Conservation (phyloP, 352 stramenopile genomes). For the Peronospora tabacina region DNA sequence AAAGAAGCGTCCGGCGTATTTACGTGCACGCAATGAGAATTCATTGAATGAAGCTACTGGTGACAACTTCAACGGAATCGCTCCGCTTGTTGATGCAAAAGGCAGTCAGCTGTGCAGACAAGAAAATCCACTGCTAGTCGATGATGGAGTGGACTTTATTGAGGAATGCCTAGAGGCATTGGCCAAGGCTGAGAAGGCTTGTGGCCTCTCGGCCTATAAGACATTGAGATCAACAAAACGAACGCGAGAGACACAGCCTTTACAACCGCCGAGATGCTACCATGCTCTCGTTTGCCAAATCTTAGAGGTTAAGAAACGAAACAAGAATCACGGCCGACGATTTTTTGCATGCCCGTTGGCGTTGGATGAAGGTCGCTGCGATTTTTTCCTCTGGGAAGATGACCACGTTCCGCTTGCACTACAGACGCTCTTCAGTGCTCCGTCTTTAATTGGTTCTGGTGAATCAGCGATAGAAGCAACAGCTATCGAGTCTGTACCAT, state of each 20-base stretch:
- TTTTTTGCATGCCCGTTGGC: slow-evolving; percentile 71
- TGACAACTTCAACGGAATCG: slow-evolving; percentile 12
- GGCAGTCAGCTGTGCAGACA: slow-evolving; percentile 26
- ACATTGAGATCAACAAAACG: not conserved
- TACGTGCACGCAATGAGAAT: slow-evolving; percentile 34
- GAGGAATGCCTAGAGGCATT: slow-evolving; percentile 67
- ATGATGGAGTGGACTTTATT: slow-evolving; percentile 74
- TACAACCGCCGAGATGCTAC: slow-evolving; percentile 49
- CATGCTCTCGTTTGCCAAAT: slow-evolving; percentile 52
- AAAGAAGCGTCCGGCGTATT: slow-evolving; percentile 60
- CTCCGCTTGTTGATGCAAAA: slow-evolving; percentile 21
- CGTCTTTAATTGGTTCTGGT: slow-evolving; percentile 2
- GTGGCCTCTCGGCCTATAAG: slow-evolving; percentile 2
- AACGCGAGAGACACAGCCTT: slow-evolving; percentile 8
- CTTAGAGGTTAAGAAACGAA: slow-evolving; percentile 80
- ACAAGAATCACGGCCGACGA: slow-evolving; percentile 61
- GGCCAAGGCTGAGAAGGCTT: slow-evolving; percentile 28
- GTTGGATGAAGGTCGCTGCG: slow-evolving; percentile 70
- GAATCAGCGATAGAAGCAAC: slow-evolving; percentile 21
- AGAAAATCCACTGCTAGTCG: slow-evolving; percentile 13
- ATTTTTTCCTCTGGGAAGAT: slow-evolving; percentile 83
- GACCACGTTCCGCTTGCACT: slow-evolving; percentile 63
- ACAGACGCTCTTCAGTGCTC: slow-evolving; percentile 38
- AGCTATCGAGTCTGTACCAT: slow-evolving; percentile 38
- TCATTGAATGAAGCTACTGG: slow-evolving; percentile 17